phyloP scores from a whole-genome alignment of 768 basidiomycete species.

The Amanita rimosa region DNA sequence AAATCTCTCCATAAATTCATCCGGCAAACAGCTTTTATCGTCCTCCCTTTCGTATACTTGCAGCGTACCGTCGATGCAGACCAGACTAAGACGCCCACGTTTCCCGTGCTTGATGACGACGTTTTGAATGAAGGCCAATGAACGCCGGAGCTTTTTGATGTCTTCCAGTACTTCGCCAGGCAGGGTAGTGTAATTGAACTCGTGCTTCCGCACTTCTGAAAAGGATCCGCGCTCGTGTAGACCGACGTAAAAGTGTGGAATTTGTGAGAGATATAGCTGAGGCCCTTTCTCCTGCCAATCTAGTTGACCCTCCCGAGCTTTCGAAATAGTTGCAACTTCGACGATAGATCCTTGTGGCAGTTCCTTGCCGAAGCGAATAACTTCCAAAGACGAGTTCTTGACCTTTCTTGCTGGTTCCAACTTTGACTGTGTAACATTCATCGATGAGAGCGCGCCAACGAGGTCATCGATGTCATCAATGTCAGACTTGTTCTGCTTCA shows the following conservation, averaged over 20 bases:
- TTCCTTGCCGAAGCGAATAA: constrained; percentile 23
- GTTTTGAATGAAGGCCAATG: neutral
- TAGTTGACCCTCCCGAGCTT: constrained; percentile 5
- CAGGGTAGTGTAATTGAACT: neutral
- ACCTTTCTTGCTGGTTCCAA: constrained; percentile 11
- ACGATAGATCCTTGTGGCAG: constrained; percentile 17
- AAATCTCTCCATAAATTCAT: constrained; percentile 2
- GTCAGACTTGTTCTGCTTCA: constrained; percentile 10
- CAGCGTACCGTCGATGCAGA: neutral
- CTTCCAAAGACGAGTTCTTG: constrained; percentile 18
- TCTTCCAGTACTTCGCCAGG: neutral
- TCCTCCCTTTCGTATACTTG: constrained; percentile 1
- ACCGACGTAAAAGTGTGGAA: constrained; percentile 28
- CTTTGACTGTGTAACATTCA: neutral
- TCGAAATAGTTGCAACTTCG: constrained; percentile 3
- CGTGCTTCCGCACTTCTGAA: constrained; percentile 9
- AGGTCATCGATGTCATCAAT: neutral
- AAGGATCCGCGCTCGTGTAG: constrained; percentile 29
- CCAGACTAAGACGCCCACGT: constrained; percentile 4
- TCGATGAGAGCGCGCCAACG: neutral
- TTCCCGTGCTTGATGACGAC: constrained; percentile 1
- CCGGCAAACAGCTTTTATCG: constrained; percentile 3
- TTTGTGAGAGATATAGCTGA: constrained; percentile 40
- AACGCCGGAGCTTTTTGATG: constrained; percentile 1
- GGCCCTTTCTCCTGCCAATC: constrained; percentile 37